Evolutionary conservation across 176 grass and related monocot species (phyloP).

Genomic region (Cenchrus purpureus): DNA sequence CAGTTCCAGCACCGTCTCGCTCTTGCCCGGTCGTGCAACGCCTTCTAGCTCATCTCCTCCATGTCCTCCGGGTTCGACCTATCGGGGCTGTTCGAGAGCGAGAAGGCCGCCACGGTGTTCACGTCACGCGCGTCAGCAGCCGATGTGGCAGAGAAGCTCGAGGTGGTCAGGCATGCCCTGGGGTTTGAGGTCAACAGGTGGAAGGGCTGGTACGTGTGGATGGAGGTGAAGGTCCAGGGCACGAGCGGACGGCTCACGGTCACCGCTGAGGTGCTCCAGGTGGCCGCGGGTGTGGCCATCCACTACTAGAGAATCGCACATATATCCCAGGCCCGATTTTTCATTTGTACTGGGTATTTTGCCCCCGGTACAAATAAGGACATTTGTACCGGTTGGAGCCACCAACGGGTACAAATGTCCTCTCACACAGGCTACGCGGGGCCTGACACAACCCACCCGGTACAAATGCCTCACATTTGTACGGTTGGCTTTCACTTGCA

Average conservation of each 20-base stretch:
- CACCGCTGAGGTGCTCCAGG: slow-evolving; percentile 78
- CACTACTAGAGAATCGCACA: no score
- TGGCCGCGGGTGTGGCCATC: slow-evolving; percentile 51
- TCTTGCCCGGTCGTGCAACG: slow-evolving; percentile 82
- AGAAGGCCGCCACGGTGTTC: slow-evolving; percentile 68
- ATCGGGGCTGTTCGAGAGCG: slow-evolving; percentile 81
- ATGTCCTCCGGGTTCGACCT: slow-evolving; percentile 98
- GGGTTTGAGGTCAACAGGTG: slow-evolving; percentile 48
- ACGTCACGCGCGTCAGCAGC: slow-evolving; percentile 61
- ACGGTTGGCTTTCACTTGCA: no score
- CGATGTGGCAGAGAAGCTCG: slow-evolving; percentile 56
- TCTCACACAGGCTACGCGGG: no score
- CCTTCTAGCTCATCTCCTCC: slow-evolving; percentile 91
- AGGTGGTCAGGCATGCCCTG: slow-evolving; percentile 47
- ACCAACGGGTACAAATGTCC: no score
- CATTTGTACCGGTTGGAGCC: no score
- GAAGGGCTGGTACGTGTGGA: slow-evolving; percentile 61
- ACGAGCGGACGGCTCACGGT: slow-evolving; percentile 50
- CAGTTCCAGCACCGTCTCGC: neutral
- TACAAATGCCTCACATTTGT: no score
- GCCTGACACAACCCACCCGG: no score
- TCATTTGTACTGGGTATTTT: no score
- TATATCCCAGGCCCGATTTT: no score
- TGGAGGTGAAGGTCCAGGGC: slow-evolving; percentile 58
- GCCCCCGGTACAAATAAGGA: no score